Conservation (phyloP, 2,329 filamentous ascomycete genomes). For the Lasiodiplodia citricola region DNA sequence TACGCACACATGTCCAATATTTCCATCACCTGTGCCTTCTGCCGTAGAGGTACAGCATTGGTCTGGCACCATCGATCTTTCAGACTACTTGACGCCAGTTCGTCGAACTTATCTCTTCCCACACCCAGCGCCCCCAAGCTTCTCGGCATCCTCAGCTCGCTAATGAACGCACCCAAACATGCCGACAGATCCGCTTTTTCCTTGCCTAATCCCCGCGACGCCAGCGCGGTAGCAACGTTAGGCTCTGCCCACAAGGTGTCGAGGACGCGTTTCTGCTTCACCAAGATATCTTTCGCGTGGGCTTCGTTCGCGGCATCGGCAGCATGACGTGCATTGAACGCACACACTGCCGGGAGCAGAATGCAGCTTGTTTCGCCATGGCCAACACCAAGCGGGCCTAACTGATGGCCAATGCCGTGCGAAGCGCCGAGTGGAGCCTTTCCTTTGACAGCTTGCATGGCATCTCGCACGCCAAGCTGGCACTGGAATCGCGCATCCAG, state of each 20-base stretch:
- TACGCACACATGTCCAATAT: constrained; percentile 48
- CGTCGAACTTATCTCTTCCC: constrained; percentile 53
- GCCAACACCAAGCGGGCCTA: constrained; percentile 60
- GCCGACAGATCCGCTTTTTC: constrained; percentile 55
- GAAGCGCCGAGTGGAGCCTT: constrained; percentile 48
- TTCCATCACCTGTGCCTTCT: constrained; percentile 57
- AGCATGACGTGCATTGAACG: constrained; percentile 53
- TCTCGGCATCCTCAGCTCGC: constrained; percentile 60
- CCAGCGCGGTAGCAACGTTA: constrained; percentile 46
- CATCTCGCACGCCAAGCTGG: constrained; percentile 58
- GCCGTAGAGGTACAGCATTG: constrained; percentile 56
- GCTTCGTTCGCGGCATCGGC: constrained; percentile 32
- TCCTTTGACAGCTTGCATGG: constrained; percentile 55
- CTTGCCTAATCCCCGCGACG: constrained; percentile 31
- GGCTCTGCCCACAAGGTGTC: constrained; percentile 48
- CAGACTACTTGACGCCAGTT: constrained; percentile 56
- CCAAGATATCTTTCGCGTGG: constrained; percentile 42
- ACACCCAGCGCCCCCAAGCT: constrained; percentile 59
- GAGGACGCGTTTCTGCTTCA: constrained; percentile 46
- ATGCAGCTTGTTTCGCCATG: constrained; percentile 67
- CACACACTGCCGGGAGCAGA: constrained; percentile 61
- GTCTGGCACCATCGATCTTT: constrained; percentile 57
- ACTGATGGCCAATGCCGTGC: constrained; percentile 52
- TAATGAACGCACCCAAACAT: constrained; percentile 57
- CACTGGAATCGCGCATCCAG: constrained; percentile 53